These are phyloP conservation scores for Endoconidiophora polonica DNA, from an alignment of 2,329 filamentous ascomycete genomes.

Conservation along the genomic window DNA sequence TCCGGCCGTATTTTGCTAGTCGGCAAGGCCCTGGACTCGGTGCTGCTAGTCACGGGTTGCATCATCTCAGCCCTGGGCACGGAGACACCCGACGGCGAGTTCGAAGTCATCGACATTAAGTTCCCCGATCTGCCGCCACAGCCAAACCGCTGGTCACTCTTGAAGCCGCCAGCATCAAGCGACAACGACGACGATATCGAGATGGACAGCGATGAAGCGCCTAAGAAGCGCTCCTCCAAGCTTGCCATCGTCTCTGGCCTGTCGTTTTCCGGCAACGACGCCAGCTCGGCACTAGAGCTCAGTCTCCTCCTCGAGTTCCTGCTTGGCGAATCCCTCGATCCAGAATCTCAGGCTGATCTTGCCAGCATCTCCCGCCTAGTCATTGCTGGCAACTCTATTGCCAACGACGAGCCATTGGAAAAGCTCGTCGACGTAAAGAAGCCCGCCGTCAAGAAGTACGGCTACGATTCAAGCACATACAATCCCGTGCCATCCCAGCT, in stretches of 20 bases:
- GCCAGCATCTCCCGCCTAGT: slow-evolving; percentile 67
- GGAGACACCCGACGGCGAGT: slow-evolving; percentile 79
- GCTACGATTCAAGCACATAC: slow-evolving; percentile 79
- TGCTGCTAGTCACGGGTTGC: slow-evolving; percentile 75
- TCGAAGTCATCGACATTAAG: slow-evolving; percentile 81
- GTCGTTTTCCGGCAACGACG: slow-evolving; percentile 57
- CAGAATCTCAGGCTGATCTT: slow-evolving; percentile 39
- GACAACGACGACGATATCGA: slow-evolving; percentile 29
- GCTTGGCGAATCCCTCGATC: slow-evolving; percentile 59
- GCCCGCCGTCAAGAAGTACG: slow-evolving; percentile 58
- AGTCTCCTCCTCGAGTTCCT: slow-evolving; percentile 74
- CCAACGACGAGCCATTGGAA: slow-evolving; percentile 28
- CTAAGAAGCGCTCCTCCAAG: slow-evolving; percentile 16
- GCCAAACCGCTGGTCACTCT: slow-evolving; percentile 59
- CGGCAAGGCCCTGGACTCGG: slow-evolving; percentile 48
- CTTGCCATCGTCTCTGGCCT: slow-evolving; percentile 73
- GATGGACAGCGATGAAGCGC: slow-evolving; percentile 34
- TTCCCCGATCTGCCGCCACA: slow-evolving; percentile 76
- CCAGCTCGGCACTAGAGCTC: slow-evolving; percentile 55
- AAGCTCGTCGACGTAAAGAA: slow-evolving; percentile 22
- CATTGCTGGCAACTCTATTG: slow-evolving; percentile 85
- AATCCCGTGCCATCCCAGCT: slow-evolving; percentile 71
- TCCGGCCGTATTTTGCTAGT: slow-evolving; percentile 72
- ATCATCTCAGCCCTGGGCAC: slow-evolving; percentile 91
- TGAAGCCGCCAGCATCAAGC: slow-evolving; percentile 25